A percentile compares a stretch with the other conserved stretches of the same genome.
These are phyloP conservation scores for Nitzschia sp. DNA, from an alignment of 108 stramenopile species.

Conservation along the genomic window DNA sequence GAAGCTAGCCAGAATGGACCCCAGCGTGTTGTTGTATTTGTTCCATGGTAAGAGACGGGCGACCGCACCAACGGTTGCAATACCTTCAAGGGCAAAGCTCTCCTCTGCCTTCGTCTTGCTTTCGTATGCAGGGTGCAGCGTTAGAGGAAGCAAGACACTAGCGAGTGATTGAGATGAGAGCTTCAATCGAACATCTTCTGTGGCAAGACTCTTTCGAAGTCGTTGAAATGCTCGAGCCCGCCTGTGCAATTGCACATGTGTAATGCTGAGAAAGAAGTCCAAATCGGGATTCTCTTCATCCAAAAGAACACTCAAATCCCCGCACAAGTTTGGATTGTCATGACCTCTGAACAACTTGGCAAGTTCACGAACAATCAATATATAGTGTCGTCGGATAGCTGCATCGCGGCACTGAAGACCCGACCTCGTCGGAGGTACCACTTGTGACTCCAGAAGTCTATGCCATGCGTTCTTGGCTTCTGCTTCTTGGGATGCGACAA, in stretches of 20 bases:
- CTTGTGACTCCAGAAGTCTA: slow-evolving; percentile 60
- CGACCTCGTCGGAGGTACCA: slow-evolving; percentile 57
- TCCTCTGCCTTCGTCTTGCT: slow-evolving; percentile 72
- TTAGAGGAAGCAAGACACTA: slow-evolving; percentile 83
- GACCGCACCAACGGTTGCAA: slow-evolving; percentile 78
- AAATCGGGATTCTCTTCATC: slow-evolving; percentile 83
- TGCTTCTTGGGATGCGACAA: slow-evolving; percentile 33
- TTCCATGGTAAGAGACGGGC: slow-evolving; percentile 77
- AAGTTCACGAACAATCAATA: slow-evolving; percentile 66
- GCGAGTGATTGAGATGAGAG: slow-evolving; percentile 63
- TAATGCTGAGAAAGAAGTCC: slow-evolving; percentile 92
- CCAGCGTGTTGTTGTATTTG: slow-evolving; percentile 71
- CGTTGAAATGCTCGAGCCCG: slow-evolving; percentile 77
- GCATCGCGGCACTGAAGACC: slow-evolving; percentile 52
- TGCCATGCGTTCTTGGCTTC: slow-evolving; percentile 42
- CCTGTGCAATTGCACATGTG: slow-evolving; percentile 95
- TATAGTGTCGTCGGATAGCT: slow-evolving; percentile 52
- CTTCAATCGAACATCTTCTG: neutral
- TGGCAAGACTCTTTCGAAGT: slow-evolving; percentile 58
- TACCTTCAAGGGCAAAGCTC: slow-evolving; percentile 66
- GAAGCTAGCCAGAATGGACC: slow-evolving; percentile 66
- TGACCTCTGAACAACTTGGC: slow-evolving; percentile 37
- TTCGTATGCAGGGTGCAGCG: slow-evolving; percentile 85
- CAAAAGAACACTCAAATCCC: slow-evolving; percentile 66
- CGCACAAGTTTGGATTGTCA: slow-evolving; percentile 62